Evolutionary conservation across 306 rosid species (phyloP).

Genomic region (Ormosia semicastrata): DNA sequence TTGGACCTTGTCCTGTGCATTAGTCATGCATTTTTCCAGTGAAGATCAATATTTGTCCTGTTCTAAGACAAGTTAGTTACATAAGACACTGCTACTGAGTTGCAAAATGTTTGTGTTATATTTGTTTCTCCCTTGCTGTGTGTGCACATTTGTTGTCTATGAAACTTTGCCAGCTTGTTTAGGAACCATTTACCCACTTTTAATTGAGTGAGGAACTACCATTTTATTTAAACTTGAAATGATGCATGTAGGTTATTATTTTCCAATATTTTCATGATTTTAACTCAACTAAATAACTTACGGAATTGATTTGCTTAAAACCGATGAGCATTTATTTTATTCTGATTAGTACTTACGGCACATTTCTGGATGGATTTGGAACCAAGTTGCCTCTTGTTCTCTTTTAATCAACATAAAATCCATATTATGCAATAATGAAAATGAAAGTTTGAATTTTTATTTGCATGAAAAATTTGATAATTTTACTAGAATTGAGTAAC

Average conservation of each 20-base stretch:
- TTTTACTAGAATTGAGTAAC: neutral
- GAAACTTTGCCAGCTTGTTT: conserved; percentile 21
- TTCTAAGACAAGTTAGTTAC: conserved; percentile 60
- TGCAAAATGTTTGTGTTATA: neutral
- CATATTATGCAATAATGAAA: too few relatives aligned
- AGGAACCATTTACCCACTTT: neutral
- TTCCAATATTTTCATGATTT: too few relatives aligned
- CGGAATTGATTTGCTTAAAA: too few relatives aligned
- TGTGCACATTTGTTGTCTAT: neutral
- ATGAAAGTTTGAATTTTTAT: neutral
- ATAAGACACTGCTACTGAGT: neutral
- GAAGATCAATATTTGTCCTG: conserved; percentile 33
- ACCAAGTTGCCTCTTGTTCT: too few relatives aligned
- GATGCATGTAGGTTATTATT: neutral
- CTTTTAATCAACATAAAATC: too few relatives aligned
- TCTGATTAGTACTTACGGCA: too few relatives aligned
- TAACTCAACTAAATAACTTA: too few relatives aligned
- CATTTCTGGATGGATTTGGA: too few relatives aligned
- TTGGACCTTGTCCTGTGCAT: conserved; percentile 25
- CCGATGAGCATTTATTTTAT: too few relatives aligned
- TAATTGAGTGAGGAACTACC: neutral
- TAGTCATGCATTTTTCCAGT: conserved; percentile 23
- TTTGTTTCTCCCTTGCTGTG: too few relatives aligned
- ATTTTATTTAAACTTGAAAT: too few relatives aligned
- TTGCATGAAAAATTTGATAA: neutral